A percentile compares a stretch with the other conserved stretches of the same genome.
phyloP scores from a whole-genome alignment of 768 basidiomycete genomes.

The Pisolithus albus region DNA sequence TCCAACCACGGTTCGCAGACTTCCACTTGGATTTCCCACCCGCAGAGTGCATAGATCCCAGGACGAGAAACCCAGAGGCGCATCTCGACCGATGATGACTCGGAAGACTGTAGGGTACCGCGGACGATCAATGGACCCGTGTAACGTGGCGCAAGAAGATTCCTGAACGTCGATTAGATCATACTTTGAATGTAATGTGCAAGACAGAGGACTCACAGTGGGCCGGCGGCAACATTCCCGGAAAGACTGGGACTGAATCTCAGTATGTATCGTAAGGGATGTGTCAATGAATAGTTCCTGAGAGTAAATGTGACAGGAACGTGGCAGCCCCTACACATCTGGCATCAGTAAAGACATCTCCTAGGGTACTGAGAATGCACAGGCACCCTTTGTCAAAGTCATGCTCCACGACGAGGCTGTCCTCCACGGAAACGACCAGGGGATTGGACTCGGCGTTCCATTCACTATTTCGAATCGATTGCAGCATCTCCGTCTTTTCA shows the following conservation, averaged over 20 bases:
- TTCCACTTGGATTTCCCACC: slow-evolving; percentile 65
- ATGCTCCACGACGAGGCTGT: slow-evolving; percentile 40
- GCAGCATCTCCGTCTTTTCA: slow-evolving; percentile 60
- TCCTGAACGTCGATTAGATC: slow-evolving; percentile 25
- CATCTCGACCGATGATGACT: slow-evolving; percentile 37
- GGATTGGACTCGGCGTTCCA: slow-evolving; percentile 83
- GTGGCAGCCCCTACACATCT: slow-evolving; percentile 43
- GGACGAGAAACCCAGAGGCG: slow-evolving; percentile 57
- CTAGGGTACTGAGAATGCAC: not conserved
- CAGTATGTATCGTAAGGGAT: slow-evolving; percentile 52
- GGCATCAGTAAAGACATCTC: slow-evolving; percentile 4
- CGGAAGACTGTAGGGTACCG: slow-evolving; percentile 47
- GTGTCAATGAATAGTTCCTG: slow-evolving; percentile 66
- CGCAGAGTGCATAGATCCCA: slow-evolving; percentile 56
- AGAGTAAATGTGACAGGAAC: slow-evolving; percentile 50
- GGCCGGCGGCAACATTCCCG: slow-evolving; percentile 11
- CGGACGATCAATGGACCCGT: slow-evolving; percentile 62
- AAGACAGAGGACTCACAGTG: slow-evolving; percentile 13
- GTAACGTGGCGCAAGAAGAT: slow-evolving; percentile 48
- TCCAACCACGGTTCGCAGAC: slow-evolving; percentile 37
- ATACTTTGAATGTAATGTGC: not conserved
- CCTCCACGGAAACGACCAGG: slow-evolving; percentile 44
- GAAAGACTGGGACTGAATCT: slow-evolving; percentile 31
- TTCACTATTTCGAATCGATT: slow-evolving; percentile 59
- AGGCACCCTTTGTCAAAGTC: slow-evolving; percentile 70